Conservation (phyloP, 495 filamentous ascomycete genomes). For the Podospora fimiseda region DNA sequence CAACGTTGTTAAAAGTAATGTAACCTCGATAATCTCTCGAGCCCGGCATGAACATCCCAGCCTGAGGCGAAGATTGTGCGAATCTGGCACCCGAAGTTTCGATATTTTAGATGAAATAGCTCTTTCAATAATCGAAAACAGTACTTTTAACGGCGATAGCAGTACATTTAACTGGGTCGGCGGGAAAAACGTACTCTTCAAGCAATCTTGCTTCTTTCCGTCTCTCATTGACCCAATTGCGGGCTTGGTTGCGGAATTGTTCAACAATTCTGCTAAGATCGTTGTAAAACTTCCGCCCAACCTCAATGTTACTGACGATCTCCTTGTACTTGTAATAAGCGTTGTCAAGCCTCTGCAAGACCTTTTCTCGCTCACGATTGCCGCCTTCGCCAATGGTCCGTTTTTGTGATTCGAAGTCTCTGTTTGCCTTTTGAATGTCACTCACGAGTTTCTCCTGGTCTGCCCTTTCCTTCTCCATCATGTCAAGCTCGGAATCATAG, state of each 20-base stretch:
- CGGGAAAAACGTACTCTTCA: slow-evolving; percentile 52
- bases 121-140: too few relatives aligned
- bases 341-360: slow-evolving; percentile 82
- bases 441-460: slow-evolving; percentile 69
- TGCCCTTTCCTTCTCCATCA: slow-evolving; percentile 60
- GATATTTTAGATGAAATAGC: too few relatives aligned
- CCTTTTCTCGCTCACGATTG: slow-evolving; percentile 72
- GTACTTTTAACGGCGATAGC: too few relatives aligned
- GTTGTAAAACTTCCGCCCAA: slow-evolving; percentile 93
- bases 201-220: slow-evolving; percentile 73
- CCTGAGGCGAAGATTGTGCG: too few relatives aligned
- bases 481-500: slow-evolving; percentile 72
- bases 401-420: slow-evolving; percentile 61
- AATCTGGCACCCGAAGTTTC: too few relatives aligned
- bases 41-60: too few relatives aligned
- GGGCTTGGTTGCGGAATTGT: slow-evolving; percentile 64
- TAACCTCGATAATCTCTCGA: too few relatives aligned
- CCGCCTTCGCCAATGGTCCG: slow-evolving; percentile 64
- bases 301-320: slow-evolving; percentile 80
- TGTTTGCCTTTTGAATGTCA: slow-evolving; percentile 67
- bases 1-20: too few relatives aligned
- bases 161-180: too few relatives aligned
- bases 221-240: slow-evolving; percentile 71
- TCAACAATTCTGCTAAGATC: slow-evolving; percentile 80
- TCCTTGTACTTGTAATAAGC: slow-evolving; percentile 95